Conservation (phyloP, 768 basidiomycete species). For the Mycena epipterygia region DNA sequence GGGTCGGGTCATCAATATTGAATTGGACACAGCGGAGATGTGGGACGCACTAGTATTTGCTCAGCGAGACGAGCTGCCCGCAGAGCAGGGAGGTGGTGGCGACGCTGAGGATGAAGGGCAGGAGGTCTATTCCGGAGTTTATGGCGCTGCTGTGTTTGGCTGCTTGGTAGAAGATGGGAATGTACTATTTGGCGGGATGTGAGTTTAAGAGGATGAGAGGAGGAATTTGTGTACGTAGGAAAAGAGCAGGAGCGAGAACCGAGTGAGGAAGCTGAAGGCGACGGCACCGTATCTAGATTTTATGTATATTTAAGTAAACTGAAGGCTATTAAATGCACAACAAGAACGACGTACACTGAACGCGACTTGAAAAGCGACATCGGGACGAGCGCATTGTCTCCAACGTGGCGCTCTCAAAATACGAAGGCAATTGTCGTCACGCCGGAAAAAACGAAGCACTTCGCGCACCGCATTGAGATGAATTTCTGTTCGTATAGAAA, state of each 20-base stretch:
- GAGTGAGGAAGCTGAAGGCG: slow-evolving; percentile 5
- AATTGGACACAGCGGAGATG: neutral
- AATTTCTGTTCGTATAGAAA: neutral
- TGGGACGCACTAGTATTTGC: slow-evolving; percentile 15
- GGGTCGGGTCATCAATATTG: neutral
- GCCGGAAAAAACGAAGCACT: slow-evolving; percentile 11
- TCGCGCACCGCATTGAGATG: neutral
- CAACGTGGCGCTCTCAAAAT: slow-evolving; percentile 5
- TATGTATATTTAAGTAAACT: too few relatives aligned
- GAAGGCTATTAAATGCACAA: neutral
- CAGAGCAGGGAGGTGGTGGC: slow-evolving; percentile 21
- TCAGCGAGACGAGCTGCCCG: neutral
- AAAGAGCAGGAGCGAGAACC: slow-evolving; percentile 12
- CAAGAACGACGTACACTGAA: neutral
- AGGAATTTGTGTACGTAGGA: neutral
- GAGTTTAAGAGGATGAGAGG: neutral
- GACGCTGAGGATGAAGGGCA: slow-evolving; percentile 36
- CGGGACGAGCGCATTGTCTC: slow-evolving; percentile 10
- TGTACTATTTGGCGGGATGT: too few relatives aligned
- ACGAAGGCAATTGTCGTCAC: too few relatives aligned
- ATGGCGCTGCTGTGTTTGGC: too few relatives aligned
- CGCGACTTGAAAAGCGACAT: slow-evolving; percentile 8
- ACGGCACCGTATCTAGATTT: slow-evolving; percentile 15
- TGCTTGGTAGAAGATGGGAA: slow-evolving; percentile 27
- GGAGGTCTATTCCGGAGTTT: slow-evolving; percentile 39